Evolutionary conservation across 2,329 filamentous ascomycete species (phyloP).

Genomic region (Rhynchosporium graminicola): DNA sequence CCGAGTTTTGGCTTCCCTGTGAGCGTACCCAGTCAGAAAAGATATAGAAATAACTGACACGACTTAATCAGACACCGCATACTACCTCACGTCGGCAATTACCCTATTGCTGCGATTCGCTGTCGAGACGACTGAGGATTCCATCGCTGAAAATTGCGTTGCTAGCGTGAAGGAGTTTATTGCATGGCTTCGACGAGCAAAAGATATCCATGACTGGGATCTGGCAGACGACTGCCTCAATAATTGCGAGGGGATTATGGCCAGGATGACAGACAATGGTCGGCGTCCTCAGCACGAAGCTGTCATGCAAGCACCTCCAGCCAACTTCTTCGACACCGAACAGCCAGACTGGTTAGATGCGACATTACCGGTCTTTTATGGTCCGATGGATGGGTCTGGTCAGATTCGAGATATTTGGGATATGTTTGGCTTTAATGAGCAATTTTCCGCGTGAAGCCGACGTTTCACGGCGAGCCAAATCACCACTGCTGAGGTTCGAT

Average conservation of each 20-base stretch:
- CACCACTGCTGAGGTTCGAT: too few species aligned
- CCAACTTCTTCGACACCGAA: not conserved
- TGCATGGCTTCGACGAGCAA: conserved; percentile 22
- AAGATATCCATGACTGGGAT: conserved; percentile 36
- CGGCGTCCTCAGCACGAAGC: not conserved
- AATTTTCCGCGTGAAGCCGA: not conserved
- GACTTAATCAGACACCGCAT: conserved; percentile 34
- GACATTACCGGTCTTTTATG: conserved; percentile 7
- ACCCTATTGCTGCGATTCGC: conserved; percentile 30
- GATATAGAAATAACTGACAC: not conserved
- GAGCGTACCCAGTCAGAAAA: conserved; percentile 8
- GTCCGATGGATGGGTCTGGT: conserved; percentile 12
- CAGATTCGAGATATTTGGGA: conserved; percentile 9
- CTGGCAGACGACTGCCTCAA: conserved; percentile 31
- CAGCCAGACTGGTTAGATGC: conserved; percentile 11
- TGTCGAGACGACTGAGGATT: conserved; percentile 26
- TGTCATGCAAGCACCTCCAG: not conserved
- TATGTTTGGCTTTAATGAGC: conserved; percentile 12
- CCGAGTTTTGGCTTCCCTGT: conserved; percentile 40
- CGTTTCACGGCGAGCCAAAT: not conserved
- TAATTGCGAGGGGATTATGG: conserved; percentile 11
- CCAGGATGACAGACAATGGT: conserved; percentile 10
- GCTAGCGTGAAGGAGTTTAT: conserved; percentile 18
- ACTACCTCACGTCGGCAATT: conserved; percentile 37
- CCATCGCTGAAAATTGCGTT: conserved; percentile 20